Conservation (phyloP, 768 basidiomycete species). For the Boletus tomentosulus region DNA sequence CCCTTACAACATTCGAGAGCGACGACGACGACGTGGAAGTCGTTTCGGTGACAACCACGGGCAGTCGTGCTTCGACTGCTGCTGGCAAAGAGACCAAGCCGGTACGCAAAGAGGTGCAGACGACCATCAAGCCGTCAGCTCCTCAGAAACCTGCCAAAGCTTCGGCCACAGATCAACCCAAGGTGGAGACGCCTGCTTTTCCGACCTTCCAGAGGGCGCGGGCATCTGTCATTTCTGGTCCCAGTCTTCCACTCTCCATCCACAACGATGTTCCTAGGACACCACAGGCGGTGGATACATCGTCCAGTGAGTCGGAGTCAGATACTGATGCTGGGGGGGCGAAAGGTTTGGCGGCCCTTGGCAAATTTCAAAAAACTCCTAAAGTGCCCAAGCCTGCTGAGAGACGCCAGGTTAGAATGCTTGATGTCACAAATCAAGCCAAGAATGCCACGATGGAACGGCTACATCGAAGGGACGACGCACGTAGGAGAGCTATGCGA, state of each 20-base stretch:
- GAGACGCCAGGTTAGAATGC: slow-evolving; percentile 59
- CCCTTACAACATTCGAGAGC: slow-evolving; percentile 62
- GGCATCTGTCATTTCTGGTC: slow-evolving; percentile 28
- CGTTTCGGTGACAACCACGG: slow-evolving; percentile 35
- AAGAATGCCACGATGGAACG: slow-evolving; percentile 47
- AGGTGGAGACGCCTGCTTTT: slow-evolving; percentile 35
- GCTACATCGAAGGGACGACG: slow-evolving; percentile 54
- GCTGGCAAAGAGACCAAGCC: slow-evolving; percentile 12
- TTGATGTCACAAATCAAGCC: slow-evolving; percentile 47
- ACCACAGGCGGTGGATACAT: slow-evolving; percentile 16
- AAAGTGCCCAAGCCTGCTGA: slow-evolving; percentile 52
- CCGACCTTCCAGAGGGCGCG: slow-evolving; percentile 42
- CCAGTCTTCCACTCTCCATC: slow-evolving; percentile 28
- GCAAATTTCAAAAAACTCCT: slow-evolving; percentile 58
- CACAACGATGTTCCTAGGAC: slow-evolving; percentile 6
- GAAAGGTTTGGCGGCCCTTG: slow-evolving; percentile 49
- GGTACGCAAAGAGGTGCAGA: slow-evolving; percentile 18
- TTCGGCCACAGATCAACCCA: slow-evolving; percentile 24
- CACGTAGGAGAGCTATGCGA: slow-evolving; percentile 57
- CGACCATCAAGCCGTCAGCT: slow-evolving; percentile 12
- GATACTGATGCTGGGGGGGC: slow-evolving; percentile 43
- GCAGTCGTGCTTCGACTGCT: slow-evolving; percentile 10
- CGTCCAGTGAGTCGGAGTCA: slow-evolving; percentile 45
- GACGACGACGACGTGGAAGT: slow-evolving; percentile 59
- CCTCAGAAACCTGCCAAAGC: slow-evolving; percentile 15